Percentiles rank a stretch among this genome's conserved stretches.
These are phyloP conservation scores for Teratosphaeria epicoccoides DNA, from an alignment of 2,329 filamentous ascomycete species.

Conservation along the genomic window DNA sequence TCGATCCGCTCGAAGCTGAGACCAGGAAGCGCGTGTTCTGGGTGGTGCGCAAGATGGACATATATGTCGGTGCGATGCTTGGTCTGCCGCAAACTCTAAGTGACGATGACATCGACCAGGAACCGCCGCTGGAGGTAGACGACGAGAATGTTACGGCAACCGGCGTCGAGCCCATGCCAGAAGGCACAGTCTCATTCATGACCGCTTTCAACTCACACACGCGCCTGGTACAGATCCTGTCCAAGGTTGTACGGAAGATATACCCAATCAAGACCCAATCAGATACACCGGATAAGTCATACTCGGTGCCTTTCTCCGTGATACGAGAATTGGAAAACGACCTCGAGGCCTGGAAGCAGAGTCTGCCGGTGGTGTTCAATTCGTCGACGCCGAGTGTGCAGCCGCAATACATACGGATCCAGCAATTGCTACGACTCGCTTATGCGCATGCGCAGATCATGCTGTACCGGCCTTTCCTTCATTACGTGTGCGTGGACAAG, in stretches of 20 bases:
- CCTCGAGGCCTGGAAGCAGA: constrained; percentile 52
- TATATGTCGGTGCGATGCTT: constrained; percentile 42
- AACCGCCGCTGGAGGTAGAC: constrained; percentile 37
- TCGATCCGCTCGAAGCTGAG: constrained; percentile 39
- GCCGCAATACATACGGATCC: constrained; percentile 56
- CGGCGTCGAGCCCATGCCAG: constrained; percentile 43
- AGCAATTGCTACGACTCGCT: constrained; percentile 66
- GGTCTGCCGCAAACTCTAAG: constrained; percentile 39
- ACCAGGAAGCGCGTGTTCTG: constrained; percentile 42
- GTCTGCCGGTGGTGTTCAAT: constrained; percentile 63
- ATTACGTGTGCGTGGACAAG: constrained; percentile 60
- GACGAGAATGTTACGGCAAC: constrained; percentile 42
- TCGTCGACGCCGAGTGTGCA: constrained; percentile 57
- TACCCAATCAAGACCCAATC: constrained; percentile 49
- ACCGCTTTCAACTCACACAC: constrained; percentile 52
- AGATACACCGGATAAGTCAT: constrained; percentile 41
- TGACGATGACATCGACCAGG: constrained; percentile 41
- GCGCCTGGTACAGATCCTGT: constrained; percentile 44
- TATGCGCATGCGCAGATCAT: constrained; percentile 77
- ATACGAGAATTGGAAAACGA: constrained; percentile 56
- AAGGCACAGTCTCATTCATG: constrained; percentile 46
- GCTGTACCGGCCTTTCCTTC: constrained; percentile 71
- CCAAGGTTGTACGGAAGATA: constrained; percentile 53
- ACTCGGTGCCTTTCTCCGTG: constrained; percentile 53
- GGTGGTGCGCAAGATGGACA: constrained; percentile 42